Evolutionary conservation across 164 flowering plant genomes (phyloP).

Genomic region (Piper longum): DNA sequence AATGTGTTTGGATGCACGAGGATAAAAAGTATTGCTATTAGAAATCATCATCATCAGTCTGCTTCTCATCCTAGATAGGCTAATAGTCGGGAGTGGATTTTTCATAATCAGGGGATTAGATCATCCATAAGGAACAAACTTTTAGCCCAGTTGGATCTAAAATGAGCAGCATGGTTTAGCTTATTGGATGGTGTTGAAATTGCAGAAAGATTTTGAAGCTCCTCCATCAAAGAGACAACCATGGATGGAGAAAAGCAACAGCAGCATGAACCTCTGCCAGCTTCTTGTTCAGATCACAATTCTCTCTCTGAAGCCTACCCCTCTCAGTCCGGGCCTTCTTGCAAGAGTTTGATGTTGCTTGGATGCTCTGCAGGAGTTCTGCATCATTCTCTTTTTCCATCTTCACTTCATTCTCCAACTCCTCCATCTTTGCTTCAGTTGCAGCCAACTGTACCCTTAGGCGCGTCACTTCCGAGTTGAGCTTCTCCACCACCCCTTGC

Average conservation of each 20-base stretch:
- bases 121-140: too few relatives aligned
- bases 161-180: too few relatives aligned
- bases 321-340: background rate
- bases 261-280: background rate
- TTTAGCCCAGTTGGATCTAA: too few relatives aligned
- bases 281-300: background rate
- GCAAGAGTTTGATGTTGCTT: background rate
- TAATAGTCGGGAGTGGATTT: too few relatives aligned
- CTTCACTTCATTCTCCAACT: background rate
- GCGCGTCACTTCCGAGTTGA: background rate
- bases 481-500: background rate
- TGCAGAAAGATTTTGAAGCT: too few relatives aligned
- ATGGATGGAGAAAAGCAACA: background rate
- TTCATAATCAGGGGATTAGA: too few relatives aligned
- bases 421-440: background rate
- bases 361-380: background rate
- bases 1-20: too few relatives aligned
- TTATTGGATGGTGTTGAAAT: too few relatives aligned
- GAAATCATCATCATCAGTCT: too few relatives aligned
- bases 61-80: too few relatives aligned
- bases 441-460: background rate
- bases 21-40: too few relatives aligned
- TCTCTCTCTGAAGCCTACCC: background rate
- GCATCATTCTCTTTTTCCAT: background rate
- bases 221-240: background rate